Conservation (phyloP, 768 basidiomycete species). For the Rhizopogon roseolus region DNA sequence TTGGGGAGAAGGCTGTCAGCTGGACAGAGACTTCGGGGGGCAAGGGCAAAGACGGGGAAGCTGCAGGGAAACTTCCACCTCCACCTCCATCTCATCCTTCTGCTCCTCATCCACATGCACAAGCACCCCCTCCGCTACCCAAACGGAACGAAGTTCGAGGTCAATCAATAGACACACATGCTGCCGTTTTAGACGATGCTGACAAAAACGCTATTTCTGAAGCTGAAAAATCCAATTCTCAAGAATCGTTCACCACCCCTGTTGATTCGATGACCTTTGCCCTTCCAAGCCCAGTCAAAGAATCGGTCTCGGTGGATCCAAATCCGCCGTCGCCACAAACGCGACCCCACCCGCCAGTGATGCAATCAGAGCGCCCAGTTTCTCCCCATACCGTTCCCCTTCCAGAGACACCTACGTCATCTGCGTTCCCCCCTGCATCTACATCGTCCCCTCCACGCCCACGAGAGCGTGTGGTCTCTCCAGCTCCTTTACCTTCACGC, state of each 20-base stretch:
- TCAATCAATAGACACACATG: conserved; percentile 7
- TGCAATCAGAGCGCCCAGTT: conserved; percentile 7
- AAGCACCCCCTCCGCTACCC: conserved; percentile 45
- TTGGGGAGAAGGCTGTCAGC: conserved; percentile 54
- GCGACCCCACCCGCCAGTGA: not conserved
- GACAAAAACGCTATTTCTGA: conserved; percentile 2
- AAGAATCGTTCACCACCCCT: conserved; percentile 14
- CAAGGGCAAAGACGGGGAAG: conserved; percentile 26
- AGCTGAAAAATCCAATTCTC: conserved; percentile 3
- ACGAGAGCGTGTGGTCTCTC: conserved; percentile 26
- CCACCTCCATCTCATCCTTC: conserved; percentile 23
- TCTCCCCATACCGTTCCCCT: conserved; percentile 18
- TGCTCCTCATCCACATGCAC: conserved; percentile 14
- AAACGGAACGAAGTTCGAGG: conserved; percentile 39
- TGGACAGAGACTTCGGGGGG: conserved; percentile 37
- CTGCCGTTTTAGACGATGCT: conserved; percentile 6
- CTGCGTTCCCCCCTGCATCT: conserved; percentile 15
- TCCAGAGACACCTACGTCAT: conserved; percentile 23
- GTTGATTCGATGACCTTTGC: conserved; percentile 18
- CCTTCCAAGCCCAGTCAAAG: conserved; percentile 5
- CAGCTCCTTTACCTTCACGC: conserved; percentile 5
- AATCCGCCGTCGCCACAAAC: conserved; percentile 8
- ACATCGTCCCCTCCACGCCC: conserved; percentile 21
- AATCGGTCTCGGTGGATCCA: not conserved
- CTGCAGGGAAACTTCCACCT: conserved; percentile 10